Conservation (phyloP, 257 asterid species). For the Forsythia suspensa region DNA sequence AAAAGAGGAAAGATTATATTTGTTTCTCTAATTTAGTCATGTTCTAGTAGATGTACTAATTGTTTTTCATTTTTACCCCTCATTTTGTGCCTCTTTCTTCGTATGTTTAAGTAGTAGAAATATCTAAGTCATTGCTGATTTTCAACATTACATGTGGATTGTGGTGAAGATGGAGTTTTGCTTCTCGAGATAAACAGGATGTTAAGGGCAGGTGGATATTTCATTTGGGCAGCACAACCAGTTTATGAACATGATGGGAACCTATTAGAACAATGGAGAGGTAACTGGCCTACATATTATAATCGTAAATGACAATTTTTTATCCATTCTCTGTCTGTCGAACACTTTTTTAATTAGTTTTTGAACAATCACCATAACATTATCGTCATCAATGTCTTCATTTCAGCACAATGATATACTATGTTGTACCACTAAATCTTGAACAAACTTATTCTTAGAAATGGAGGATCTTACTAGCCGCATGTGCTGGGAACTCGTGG, state of each 20-base stretch:
- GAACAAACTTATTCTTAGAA: conserved; percentile 32
- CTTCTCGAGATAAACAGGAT: conserved; percentile 71
- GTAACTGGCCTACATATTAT: conserved; percentile 25
- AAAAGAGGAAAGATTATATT: neutral
- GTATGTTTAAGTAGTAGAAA: neutral
- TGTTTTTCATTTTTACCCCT: neutral
- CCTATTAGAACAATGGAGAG: conserved; percentile 46
- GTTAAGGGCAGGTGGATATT: conserved; percentile 71
- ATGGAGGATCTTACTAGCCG: conserved; percentile 49
- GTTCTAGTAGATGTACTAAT: neutral
- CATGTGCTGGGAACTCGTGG: conserved; percentile 62
- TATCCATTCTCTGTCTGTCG: neutral
- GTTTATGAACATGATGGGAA: conserved; percentile 26
- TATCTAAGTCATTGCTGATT: neutral
- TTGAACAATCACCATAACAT: neutral
- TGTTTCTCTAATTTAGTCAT: neutral
- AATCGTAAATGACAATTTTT: neutral
- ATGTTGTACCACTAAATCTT: neutral
- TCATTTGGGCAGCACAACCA: conserved; percentile 44
- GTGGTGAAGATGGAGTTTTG: conserved; percentile 53
- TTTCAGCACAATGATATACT: neutral
- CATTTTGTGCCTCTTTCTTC: neutral
- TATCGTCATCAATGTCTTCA: neutral
- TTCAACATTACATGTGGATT: neutral
- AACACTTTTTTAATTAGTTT: neutral